Evolutionary conservation across 805 yeast genomes (phyloP), one percentile per base, ranked within the genome.

Genomic region (Sungouiella blattae): DNA sequence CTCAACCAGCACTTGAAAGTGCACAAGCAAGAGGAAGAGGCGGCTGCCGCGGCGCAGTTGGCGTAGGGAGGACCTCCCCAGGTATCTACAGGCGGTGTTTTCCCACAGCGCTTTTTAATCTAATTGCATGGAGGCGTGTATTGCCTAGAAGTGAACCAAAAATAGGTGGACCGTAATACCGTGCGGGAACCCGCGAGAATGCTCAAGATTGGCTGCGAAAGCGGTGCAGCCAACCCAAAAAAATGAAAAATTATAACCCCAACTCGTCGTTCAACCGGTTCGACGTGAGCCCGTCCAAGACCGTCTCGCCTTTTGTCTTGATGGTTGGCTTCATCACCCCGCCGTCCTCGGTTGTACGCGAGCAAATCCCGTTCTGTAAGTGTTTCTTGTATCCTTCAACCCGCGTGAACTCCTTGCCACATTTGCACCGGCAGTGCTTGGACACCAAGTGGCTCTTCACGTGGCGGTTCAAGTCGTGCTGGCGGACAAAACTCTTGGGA

Each of bases 341-440:
- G 11, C 39, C 36, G 6, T 44, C 49, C n/a, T n/a, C n/a, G 13
- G 12, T 21, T 4, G 26, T 11, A 17, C 37, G 30, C 25, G 25
- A 33, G 12, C 50, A 46, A 16, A 40, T 39, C 15, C 47, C 44
- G 29, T 38, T 73, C 30, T 77, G 68, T 45, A 87, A 69, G 55
- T 91, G 98, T 42, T 91, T 75, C 47, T 77, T 78, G 57, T 89
- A 65, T 0, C 96, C 96, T 65, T 93, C 97, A 35, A 84, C 82
- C 39, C 98, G 72, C 1, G 91, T 80, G 63, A 93, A 93, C 43
- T 80, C 81, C 61, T 89, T 91, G n/a, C 97, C 96, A 64, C 99
- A 94, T 0, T 84, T 83, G 61, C 98, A 93, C 18, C 67, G 67
- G 36, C 67, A 63, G 47, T 74, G 81, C 18, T 80, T 73, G 42